Percentiles rank a stretch among this genome's conserved stretches.
phyloP scores from a whole-genome alignment of 1,284 basidiomycete species.

The Leccinum pallidistipes region DNA sequence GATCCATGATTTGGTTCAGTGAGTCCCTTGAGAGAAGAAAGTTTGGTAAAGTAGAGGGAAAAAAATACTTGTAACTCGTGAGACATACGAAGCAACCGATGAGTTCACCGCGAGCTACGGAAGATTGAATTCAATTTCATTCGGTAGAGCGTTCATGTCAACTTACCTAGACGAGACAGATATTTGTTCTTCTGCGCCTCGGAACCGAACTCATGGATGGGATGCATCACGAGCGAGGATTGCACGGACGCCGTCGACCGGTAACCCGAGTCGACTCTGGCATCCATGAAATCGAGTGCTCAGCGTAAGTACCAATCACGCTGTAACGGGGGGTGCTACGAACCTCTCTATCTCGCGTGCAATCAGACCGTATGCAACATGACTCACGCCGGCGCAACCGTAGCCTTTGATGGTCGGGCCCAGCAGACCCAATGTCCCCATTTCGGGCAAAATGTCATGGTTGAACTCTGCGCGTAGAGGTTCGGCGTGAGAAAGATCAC shows the following conservation, averaged over 20 bases:
- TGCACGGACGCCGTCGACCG: conserved; percentile 96
- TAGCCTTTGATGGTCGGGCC: conserved; percentile 94
- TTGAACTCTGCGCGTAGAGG: conserved; percentile 64
- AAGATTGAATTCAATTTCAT: conserved; percentile 16
- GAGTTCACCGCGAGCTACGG: conserved; percentile 78
- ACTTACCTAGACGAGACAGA: conserved; percentile 77
- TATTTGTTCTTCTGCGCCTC: conserved; percentile 92
- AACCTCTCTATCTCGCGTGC: conserved; percentile 92
- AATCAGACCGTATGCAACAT: conserved; percentile 92
- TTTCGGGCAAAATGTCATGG: conserved; percentile 77
- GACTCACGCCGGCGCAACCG: conserved; percentile 92
- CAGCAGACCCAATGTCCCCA: conserved; percentile 91
- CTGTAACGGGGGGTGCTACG: conserved; percentile 12
- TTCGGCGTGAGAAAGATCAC: neutral
- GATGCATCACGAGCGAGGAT: conserved; percentile 97
- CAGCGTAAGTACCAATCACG: neutral
- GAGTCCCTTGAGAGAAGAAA: conserved; percentile 60
- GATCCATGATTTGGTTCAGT: conserved; percentile 98
- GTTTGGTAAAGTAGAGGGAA: conserved; percentile 1
- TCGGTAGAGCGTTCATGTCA: neutral
- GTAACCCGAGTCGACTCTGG: conserved; percentile 92
- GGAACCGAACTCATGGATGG: conserved; percentile 91
- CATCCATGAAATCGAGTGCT: neutral
- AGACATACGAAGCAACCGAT: conserved; percentile 88
- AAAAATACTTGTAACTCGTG: neutral